phyloP scores from a whole-genome alignment of 352 stramenopile genomes.

The Phytopythium vexans region DNA sequence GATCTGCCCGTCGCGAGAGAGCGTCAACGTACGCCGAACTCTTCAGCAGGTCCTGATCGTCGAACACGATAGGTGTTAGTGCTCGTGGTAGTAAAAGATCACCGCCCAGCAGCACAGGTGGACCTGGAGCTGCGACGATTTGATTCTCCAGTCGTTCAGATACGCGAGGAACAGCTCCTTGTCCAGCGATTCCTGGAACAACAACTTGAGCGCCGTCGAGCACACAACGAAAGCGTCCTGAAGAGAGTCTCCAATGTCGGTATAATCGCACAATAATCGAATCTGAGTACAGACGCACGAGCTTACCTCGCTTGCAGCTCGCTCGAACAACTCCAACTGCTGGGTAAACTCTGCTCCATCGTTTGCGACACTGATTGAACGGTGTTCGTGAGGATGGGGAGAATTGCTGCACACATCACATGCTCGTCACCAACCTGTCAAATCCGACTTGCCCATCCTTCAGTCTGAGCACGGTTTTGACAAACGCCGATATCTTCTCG shows the following conservation, averaged over 20 bases:
- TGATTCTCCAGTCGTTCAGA: slow-evolving; percentile 39
- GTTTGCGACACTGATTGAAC: slow-evolving; percentile 23
- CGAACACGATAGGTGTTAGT: background rate
- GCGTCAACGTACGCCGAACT: slow-evolving; percentile 1
- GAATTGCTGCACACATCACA: background rate
- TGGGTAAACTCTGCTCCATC: slow-evolving; percentile 23
- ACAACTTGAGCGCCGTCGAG: slow-evolving; percentile 52
- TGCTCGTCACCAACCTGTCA: slow-evolving; percentile 11
- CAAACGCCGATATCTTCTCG: slow-evolving; percentile 28
- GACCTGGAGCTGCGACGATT: slow-evolving; percentile 25
- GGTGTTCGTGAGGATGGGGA: background rate
- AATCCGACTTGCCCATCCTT: slow-evolving; percentile 23
- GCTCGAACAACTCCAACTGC: slow-evolving; percentile 45
- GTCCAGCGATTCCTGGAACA: slow-evolving; percentile 50
- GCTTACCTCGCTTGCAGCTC: slow-evolving; percentile 39
- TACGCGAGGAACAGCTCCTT: slow-evolving; percentile 61
- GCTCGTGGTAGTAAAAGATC: background rate
- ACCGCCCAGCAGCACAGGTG: background rate
- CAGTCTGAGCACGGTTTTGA: slow-evolving; percentile 21
- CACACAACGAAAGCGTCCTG: slow-evolving; percentile 57
- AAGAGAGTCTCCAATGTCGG: background rate
- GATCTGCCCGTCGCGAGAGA: background rate
- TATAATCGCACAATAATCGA: background rate
- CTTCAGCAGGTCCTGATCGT: background rate
- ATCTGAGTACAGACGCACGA: background rate